phyloP scores from a whole-genome alignment of 2,329 filamentous ascomycete species.

The Claviceps pazoutovae region DNA sequence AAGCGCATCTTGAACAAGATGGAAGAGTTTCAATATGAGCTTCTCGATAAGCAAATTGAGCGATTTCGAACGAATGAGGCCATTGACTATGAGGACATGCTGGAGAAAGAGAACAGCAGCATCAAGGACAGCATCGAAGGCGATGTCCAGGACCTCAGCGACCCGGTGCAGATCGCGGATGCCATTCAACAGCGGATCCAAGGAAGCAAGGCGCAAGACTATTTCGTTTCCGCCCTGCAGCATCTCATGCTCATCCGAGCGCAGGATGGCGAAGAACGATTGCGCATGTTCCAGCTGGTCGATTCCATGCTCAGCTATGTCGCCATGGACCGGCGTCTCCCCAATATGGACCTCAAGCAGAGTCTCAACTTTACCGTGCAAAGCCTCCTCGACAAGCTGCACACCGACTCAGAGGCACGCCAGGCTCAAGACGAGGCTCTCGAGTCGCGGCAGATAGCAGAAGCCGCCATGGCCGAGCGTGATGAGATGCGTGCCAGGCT shows the following conservation, averaged over 20 bases:
- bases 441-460: slow-evolving; percentile 82
- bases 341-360: slow-evolving; percentile 96
- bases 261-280: slow-evolving; percentile 78
- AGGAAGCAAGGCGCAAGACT: slow-evolving; percentile 79
- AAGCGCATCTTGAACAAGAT: slow-evolving; percentile 91
- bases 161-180: slow-evolving; percentile 86
- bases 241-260: slow-evolving; percentile 87
- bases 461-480: slow-evolving; percentile 88
- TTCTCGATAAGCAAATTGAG: slow-evolving; percentile 96
- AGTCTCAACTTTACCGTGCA: slow-evolving; percentile 96
- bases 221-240: slow-evolving; percentile 90
- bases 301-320: slow-evolving; percentile 99
- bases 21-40: slow-evolving; percentile 95
- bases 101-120: slow-evolving; percentile 81
- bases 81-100: slow-evolving; percentile 94
- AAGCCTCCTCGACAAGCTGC: slow-evolving; percentile 83
- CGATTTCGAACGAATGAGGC: slow-evolving; percentile 86
- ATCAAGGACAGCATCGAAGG: slow-evolving; percentile 78
- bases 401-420: slow-evolving; percentile 89
- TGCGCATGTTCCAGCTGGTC: slow-evolving; percentile 93
- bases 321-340: slow-evolving; percentile 88
- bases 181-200: slow-evolving; percentile 77
- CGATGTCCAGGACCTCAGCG: slow-evolving; percentile 81
- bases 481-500: slow-evolving; percentile 87
- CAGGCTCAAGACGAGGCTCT: slow-evolving; percentile 84